Conservation (phyloP, 805 yeast species). For the Saturnispora sekii region DNA sequence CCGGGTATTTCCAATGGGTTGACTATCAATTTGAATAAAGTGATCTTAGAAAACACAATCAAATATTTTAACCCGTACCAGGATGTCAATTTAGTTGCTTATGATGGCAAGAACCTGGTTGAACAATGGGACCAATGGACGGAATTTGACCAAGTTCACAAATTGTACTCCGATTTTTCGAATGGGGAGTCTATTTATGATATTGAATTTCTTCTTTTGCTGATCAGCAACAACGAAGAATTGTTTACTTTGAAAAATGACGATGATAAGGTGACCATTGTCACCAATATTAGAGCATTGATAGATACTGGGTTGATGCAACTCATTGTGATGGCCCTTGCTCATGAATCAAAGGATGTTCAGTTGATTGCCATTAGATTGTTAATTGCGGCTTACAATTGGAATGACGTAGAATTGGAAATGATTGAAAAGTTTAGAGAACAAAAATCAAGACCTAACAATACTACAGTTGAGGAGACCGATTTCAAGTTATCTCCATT, state of each 20-base stretch:
- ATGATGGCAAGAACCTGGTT: neutral
- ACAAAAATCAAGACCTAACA: slow-evolving; percentile 3
- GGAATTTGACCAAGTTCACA: slow-evolving; percentile 23
- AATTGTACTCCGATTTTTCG: slow-evolving; percentile 12
- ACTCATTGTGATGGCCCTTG: slow-evolving; percentile 37
- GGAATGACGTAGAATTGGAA: slow-evolving; percentile 18
- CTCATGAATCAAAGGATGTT: slow-evolving; percentile 26
- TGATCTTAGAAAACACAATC: slow-evolving; percentile 40
- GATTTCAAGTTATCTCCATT: slow-evolving; percentile 22
- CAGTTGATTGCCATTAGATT: slow-evolving; percentile 34
- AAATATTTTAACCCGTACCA: slow-evolving; percentile 23
- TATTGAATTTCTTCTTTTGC: slow-evolving; percentile 56
- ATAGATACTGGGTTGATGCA: slow-evolving; percentile 49
- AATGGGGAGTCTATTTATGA: slow-evolving; percentile 39
- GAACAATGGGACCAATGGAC: slow-evolving; percentile 19
- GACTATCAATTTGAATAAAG: slow-evolving; percentile 42
- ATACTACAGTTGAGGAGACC: neutral
- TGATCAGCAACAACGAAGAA: slow-evolving; percentile 57
- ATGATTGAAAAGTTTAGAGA: slow-evolving; percentile 13
- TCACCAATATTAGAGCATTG: slow-evolving; percentile 45
- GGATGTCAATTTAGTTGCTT: neutral
- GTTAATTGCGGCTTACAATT: slow-evolving; percentile 31
- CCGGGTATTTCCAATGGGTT: slow-evolving; percentile 29
- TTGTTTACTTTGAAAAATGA: slow-evolving; percentile 31
- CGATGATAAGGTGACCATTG: slow-evolving; percentile 10